Conservation (phyloP, 2,329 filamentous ascomycete species). For the Penicillium sp. region DNA sequence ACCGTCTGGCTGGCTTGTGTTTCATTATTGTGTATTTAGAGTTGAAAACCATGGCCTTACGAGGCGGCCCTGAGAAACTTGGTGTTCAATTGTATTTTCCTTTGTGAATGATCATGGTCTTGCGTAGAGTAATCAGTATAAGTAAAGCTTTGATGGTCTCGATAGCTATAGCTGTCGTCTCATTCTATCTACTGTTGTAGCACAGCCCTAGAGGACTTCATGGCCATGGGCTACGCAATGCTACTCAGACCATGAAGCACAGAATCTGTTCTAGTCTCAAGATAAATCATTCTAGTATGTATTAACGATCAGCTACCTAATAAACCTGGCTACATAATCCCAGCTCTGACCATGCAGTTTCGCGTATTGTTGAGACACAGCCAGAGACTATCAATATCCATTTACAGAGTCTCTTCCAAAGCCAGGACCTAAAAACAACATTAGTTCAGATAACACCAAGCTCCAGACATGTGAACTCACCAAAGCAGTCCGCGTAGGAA, state of each 20-base stretch:
- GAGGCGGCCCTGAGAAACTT: conserved; percentile 34
- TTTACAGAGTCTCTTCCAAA: conserved; percentile 46
- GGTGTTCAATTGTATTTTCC: conserved; percentile 28
- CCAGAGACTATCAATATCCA: conserved; percentile 1
- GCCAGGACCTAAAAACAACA: conserved; percentile 52
- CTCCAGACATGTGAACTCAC: conserved; percentile 50
- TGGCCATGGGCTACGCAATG: neutral
- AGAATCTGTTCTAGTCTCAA: neutral
- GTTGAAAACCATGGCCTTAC: conserved; percentile 39
- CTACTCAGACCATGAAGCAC: neutral
- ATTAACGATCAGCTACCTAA: neutral
- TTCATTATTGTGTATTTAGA: conserved; percentile 45
- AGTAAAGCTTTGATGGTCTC: neutral
- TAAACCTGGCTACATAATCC: neutral
- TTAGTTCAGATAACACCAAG: neutral
- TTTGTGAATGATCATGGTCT: conserved; percentile 15
- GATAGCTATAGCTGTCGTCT: neutral
- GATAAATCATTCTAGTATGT: neutral
- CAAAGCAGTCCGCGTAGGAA: conserved; percentile 79
- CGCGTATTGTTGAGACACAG: neutral
- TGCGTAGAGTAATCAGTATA: neutral
- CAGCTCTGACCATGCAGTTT: neutral
- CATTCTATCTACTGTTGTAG: neutral
- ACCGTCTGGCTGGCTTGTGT: conserved; percentile 32
- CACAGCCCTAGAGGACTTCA: neutral